Base-by-base conservation (phyloP, 139 green algal genomes). In the Diplosphaera chodatii region DNA sequence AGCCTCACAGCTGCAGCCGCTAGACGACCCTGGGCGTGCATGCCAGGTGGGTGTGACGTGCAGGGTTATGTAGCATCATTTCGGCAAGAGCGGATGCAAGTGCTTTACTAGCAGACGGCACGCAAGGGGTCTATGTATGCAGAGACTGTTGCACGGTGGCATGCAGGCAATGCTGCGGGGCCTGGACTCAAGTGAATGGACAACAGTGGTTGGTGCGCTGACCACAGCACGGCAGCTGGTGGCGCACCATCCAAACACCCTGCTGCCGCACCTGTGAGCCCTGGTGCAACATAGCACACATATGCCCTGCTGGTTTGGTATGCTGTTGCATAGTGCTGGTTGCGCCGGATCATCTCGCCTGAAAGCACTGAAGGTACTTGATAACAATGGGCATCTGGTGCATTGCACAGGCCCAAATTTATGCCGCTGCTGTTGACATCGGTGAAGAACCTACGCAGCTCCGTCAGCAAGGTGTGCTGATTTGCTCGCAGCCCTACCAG, bases 381-480 rank as follows among this genome's bases (percentile, higher is more conserved):
- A 8, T 13, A 48, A 21, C 23, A 28, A 30, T 4, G n/a, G 1
- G 41, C 4, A 21, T 10, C 8, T 8, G 37, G 8, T 48, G 37
- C 37, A 48, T 21, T 48, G 40, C 59, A 40, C 73, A 75, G 68
- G 55, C 27, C 40, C 34, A 22, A 30, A 3, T 23, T 72, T 32
- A 6, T 86, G 31, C 67, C 71, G 21, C 40, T 48, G 22, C 64
- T 86, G 40, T 27, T 85, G 31, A 87, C 86, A 32, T 74, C 67
- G 10, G 66, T 84, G 32, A 73, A 73, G 28, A 87, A 72, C 72
- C 79, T 81, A 48, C 75, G 82, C 56, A 87, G 82, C 66, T 78
- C 75, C 15, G 33, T 87, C 29, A 84, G 63, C 71, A 87, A 86
- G 76, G 71, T 78, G 66, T 10, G 68, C 28, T n/a, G 10, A 48